phyloP scores from a whole-genome alignment of 176 grass and related monocot genomes.

The Aegilops longissima region DNA sequence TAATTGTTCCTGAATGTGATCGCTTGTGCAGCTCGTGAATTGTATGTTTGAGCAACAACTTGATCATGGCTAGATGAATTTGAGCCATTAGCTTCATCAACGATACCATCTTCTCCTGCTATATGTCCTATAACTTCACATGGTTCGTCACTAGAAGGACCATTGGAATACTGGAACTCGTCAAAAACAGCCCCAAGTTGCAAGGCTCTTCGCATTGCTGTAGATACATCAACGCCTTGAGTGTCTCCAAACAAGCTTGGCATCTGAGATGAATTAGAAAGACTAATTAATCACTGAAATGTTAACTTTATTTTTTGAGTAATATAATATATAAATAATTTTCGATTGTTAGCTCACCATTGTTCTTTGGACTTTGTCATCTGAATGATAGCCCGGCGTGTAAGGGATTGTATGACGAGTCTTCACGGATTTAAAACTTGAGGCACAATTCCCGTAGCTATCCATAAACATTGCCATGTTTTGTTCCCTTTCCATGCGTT shows the following conservation, averaged over 20 bases:
- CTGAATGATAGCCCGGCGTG: background rate
- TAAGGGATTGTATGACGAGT: background rate
- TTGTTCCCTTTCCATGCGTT: background rate
- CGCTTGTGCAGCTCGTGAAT: background rate
- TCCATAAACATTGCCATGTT: background rate
- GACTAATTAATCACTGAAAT: background rate
- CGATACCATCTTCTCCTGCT: background rate
- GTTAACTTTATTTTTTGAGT: background rate
- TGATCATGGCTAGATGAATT: background rate
- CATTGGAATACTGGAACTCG: background rate
- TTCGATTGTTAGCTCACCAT: background rate
- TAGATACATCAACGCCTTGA: background rate
- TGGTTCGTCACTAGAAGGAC: background rate
- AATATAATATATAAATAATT: background rate
- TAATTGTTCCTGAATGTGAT: background rate
- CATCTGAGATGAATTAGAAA: background rate
- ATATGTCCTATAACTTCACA: background rate
- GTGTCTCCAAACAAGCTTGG: background rate
- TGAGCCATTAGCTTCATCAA: background rate
- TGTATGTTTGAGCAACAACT: background rate
- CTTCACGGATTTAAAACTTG: background rate
- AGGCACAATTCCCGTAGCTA: background rate
- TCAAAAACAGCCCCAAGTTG: background rate
- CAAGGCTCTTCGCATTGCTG: conserved; percentile 28
- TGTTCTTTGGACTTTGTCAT: background rate